Conservation (phyloP, 116 monocot species). For the Phalaenopsis hybrid region DNA sequence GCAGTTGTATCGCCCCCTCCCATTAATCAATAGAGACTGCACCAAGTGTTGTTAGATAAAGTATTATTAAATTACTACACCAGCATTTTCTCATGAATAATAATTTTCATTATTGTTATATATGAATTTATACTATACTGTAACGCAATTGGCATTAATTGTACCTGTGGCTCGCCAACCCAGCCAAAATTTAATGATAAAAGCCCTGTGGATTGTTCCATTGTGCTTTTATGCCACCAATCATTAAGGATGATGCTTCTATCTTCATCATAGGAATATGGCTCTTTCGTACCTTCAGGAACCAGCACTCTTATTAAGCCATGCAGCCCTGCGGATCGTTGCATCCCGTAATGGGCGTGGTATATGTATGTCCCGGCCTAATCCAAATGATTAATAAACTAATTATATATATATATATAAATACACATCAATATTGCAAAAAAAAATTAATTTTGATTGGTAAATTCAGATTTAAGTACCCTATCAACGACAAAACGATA, state of each 20-base stretch:
- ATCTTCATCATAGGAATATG: conserved; percentile 63
- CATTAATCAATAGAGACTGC: conserved; percentile 77
- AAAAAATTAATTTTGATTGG: not conserved
- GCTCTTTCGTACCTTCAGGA: conserved; percentile 31
- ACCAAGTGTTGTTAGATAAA: not conserved
- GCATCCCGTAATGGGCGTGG: conserved; percentile 88
- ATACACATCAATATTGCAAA: conserved; percentile 9
- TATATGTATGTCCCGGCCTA: conserved; percentile 85
- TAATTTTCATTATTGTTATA: too few relatives aligned
- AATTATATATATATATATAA: not conserved
- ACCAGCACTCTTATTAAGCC: conserved; percentile 57
- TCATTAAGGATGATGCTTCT: conserved; percentile 57
- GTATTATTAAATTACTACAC: too few relatives aligned
- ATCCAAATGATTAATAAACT: not conserved
- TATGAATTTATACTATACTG: too few relatives aligned
- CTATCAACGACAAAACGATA: conserved; percentile 63
- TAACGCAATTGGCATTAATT: too few relatives aligned
- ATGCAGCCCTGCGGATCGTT: conserved; percentile 59
- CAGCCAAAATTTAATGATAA: conserved; percentile 35
- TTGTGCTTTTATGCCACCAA: conserved; percentile 85
- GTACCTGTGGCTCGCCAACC: conserved; percentile 65
- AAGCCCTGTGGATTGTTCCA: conserved; percentile 54
- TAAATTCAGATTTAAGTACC: conserved; percentile 17
- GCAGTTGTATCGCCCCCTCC: conserved; percentile 66
- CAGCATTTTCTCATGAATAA: too few relatives aligned